Base-by-base conservation (phyloP, 1,284 basidiomycete species). In the Ustilago hordei region DNA sequence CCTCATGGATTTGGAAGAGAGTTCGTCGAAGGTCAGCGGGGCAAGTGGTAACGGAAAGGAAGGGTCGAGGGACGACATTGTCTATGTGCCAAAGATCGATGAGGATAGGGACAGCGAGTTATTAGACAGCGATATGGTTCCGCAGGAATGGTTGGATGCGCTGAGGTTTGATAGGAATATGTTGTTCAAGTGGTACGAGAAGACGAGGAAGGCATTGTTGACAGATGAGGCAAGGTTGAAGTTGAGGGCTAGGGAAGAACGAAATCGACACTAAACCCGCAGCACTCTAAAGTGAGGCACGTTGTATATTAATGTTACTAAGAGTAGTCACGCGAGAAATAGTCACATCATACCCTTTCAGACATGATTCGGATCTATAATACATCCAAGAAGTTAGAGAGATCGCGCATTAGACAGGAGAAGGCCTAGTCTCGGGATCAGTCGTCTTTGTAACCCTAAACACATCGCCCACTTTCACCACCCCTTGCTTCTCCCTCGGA, bases 51-150 rank as follows among this genome's bases (percentile, higher is more conserved):
- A 52, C 17, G 36, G 53, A 28, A 35, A 32, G 3, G 11, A 17
- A 19, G 43, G 55, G 48, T 64, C 58, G 28, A 75, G 84, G 1
- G 64, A 81, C 15, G 83, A 85, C 31, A 76, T 85, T 28, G 74
- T 84, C 19, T 85, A 83, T 56, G 69, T 79, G 19, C 83, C 84
- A 36, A 74, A 81, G 59, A 43, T 85, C 32, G 81, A 85, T 67
- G 73, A 82, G 2, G 73, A 80, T 39, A 60, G 78, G 11, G 79
- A 72, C 12, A 64, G 71, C 41, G 68, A 71, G 48, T 50, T 78
- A 45, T 34, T 78, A 19, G 45, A 68, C 9, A 65, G 64, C 41
- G 52, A 62, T 17, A 28, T 59, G 59, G 75, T 78, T 6, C 68
- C 67, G 8, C 64, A 59, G 48, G 64, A 64, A 39, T 78, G 75